A percentile compares a stretch with the other conserved stretches of the same genome.
These are phyloP conservation scores for Rhodosporidiobolus sp. DNA, from an alignment of 768 basidiomycete genomes.

Conservation along the genomic window DNA sequence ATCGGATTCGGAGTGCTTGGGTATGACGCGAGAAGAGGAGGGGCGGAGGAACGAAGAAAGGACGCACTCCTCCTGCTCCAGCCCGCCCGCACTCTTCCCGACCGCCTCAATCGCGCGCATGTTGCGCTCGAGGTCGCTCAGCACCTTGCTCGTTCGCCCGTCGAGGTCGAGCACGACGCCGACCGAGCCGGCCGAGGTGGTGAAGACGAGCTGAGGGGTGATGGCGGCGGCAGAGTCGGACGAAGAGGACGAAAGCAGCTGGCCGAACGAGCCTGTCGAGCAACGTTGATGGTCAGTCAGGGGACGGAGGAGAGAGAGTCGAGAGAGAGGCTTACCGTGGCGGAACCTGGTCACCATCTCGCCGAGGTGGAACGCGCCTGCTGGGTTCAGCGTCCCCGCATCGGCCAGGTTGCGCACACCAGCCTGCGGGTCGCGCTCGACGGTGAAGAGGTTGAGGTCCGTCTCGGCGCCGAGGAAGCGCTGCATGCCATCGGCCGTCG, in stretches of 20 bases:
- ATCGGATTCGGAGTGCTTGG: too few relatives aligned
- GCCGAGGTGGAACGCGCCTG: slow-evolving; percentile 69
- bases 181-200: slow-evolving; percentile 74
- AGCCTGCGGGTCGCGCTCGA: slow-evolving; percentile 2
- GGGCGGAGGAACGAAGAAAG: neutral
- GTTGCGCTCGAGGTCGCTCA: slow-evolving; percentile 74
- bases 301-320: neutral
- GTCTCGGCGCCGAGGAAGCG: slow-evolving; percentile 74
- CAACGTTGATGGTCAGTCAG: neutral
- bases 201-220: slow-evolving; percentile 64
- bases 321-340: slow-evolving; percentile 32
- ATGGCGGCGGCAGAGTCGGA: slow-evolving; percentile 50
- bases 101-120: slow-evolving; percentile 54
- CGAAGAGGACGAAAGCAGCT: slow-evolving; percentile 47
- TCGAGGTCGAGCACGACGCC: slow-evolving; percentile 66
- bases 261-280: slow-evolving; percentile 58
- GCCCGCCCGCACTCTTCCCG: slow-evolving; percentile 58
- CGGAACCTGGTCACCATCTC: slow-evolving; percentile 72
- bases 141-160: slow-evolving; percentile 56
- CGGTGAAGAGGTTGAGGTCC: slow-evolving; percentile 47
- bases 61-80: slow-evolving; percentile 62
- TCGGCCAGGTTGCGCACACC: slow-evolving; percentile 60
- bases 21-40: too few relatives aligned
- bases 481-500: slow-evolving; percentile 14
- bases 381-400: slow-evolving; percentile 64